phyloP scores from a whole-genome alignment of 768 basidiomycete species.

The Mycena sanguinolenta region DNA sequence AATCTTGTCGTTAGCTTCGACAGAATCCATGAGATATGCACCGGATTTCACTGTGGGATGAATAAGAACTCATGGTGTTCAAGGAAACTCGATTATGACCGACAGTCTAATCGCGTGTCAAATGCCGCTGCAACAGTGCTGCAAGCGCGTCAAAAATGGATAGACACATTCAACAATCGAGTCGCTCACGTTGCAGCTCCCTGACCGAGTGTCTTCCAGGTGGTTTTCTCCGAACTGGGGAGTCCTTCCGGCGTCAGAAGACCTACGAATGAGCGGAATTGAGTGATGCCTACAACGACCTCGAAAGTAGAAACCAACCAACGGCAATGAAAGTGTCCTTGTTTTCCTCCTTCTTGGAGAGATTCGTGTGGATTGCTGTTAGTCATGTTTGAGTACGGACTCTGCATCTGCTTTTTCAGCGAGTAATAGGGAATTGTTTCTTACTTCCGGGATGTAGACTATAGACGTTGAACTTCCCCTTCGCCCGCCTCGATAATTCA shows the following conservation, averaged over 20 bases:
- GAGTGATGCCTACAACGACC: too few relatives aligned
- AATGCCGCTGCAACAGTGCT: background rate
- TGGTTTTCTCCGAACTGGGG: background rate
- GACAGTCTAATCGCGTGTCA: background rate
- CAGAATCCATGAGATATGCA: background rate
- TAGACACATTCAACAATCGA: background rate
- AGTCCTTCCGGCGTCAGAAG: background rate
- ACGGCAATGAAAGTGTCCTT: background rate
- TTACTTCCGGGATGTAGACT: background rate
- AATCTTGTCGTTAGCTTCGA: background rate
- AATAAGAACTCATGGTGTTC: too few relatives aligned
- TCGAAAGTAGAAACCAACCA: background rate
- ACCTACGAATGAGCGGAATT: background rate
- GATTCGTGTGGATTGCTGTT: too few relatives aligned
- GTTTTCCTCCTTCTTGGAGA: background rate
- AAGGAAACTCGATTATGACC: background rate
- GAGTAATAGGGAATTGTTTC: too few relatives aligned
- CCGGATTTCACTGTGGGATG: background rate
- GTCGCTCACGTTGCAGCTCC: background rate
- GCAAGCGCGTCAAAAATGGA: background rate
- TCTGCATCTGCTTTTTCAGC: too few relatives aligned
- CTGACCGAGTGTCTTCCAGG: background rate
- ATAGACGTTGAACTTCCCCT: background rate
- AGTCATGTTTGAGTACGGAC: background rate
- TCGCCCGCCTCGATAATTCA: background rate